Percentiles rank a stretch among this genome's conserved stretches.
These are phyloP conservation scores for Colletotrichum noveboracense DNA, from an alignment of 2,329 filamentous ascomycete species.

Conservation along the genomic window DNA sequence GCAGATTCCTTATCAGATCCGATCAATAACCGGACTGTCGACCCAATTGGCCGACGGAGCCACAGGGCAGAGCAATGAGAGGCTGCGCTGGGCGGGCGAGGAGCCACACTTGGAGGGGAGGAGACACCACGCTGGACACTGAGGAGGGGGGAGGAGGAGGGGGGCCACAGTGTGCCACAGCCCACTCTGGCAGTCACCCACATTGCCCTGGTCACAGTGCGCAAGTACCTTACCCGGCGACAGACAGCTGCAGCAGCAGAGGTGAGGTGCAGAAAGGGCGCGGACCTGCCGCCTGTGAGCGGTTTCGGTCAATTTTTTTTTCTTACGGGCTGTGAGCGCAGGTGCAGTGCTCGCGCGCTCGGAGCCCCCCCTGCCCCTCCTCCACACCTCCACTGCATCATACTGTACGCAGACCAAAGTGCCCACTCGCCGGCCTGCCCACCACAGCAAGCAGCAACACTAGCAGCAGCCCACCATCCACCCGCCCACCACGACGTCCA, in stretches of 20 bases:
- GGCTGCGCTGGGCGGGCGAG: not conserved
- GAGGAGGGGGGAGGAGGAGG: not conserved
- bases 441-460: not conserved
- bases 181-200: not conserved
- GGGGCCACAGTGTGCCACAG: not conserved
- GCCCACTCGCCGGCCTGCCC: not conserved
- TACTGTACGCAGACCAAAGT: not conserved
- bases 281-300: not conserved
- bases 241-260: not conserved
- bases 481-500: not conserved
- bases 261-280: not conserved
- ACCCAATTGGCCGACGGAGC: slow-evolving; percentile 8
- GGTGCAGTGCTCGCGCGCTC: not conserved
- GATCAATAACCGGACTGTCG: slow-evolving; percentile 9
- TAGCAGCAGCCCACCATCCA: not conserved
- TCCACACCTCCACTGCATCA: slow-evolving; percentile 24
- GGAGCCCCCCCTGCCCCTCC: slow-evolving; percentile 22
- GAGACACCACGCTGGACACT: not conserved
- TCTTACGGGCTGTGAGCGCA: not conserved
- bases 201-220: not conserved
- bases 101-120: not conserved
- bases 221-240: not conserved
- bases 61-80: not conserved
- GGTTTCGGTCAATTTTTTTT: slow-evolving; percentile 7
- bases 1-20: slow-evolving; percentile 20